Evolutionary conservation across 83 land plant species (phyloP).

Genomic region (Diphasiastrum complanatum): DNA sequence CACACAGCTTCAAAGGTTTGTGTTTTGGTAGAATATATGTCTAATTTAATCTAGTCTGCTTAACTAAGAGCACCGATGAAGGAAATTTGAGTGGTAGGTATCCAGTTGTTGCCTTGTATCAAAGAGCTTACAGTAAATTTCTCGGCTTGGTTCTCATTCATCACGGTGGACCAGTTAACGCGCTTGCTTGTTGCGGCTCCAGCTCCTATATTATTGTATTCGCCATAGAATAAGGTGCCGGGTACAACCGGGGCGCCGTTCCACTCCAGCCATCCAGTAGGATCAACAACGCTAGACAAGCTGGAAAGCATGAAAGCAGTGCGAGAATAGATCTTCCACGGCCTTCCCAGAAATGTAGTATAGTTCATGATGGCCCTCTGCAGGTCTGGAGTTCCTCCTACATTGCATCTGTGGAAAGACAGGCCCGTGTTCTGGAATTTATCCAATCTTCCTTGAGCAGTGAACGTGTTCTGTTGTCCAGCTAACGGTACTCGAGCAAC

Average conservation of each 20-base stretch:
- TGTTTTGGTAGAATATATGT: too few relatives aligned
- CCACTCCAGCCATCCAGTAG: constrained; percentile 62
- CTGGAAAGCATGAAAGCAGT: constrained; percentile 40
- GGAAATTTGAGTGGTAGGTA: too few relatives aligned
- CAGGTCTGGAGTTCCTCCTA: constrained; percentile 13
- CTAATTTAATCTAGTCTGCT: too few relatives aligned
- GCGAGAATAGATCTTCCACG: constrained; percentile 62
- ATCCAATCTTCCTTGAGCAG: constrained; percentile 26
- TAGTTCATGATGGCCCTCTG: background rate
- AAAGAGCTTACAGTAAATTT: too few relatives aligned
- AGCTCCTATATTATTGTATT: constrained; percentile 47
- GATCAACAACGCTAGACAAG: constrained; percentile 35
- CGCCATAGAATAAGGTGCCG: constrained; percentile 44
- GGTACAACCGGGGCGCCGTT: constrained; percentile 17
- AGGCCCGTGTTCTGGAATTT: constrained; percentile 17
- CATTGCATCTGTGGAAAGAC: constrained; percentile 18
- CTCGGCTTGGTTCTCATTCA: too few relatives aligned
- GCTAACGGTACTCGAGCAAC: background rate
- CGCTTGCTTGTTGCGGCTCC: constrained; percentile 33
- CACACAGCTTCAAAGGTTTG: too few relatives aligned
- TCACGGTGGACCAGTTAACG: constrained; percentile 55
- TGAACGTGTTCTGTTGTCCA: constrained; percentile 20
- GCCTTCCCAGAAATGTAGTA: constrained; percentile 50
- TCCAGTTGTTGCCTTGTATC: too few relatives aligned
- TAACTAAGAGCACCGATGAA: too few relatives aligned